These are phyloP conservation scores for Letharia lupina DNA, from an alignment of 495 filamentous ascomycete genomes.

Conservation along the genomic window DNA sequence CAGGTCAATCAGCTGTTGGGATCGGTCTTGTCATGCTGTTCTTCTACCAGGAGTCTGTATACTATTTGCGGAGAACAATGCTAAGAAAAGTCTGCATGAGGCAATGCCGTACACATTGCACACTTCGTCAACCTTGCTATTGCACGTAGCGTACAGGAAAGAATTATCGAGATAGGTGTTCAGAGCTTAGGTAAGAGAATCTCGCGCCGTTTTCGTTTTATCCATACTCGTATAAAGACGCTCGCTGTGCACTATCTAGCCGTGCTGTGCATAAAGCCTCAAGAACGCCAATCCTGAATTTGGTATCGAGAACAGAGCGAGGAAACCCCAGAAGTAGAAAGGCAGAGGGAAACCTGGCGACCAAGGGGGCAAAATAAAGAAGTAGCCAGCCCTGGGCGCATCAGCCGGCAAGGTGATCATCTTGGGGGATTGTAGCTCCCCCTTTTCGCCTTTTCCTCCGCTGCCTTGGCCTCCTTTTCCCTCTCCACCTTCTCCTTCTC, in stretches of 20 bases:
- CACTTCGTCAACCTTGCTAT: background rate
- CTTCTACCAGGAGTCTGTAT: background rate
- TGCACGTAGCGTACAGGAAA: background rate
- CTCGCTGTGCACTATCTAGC: conserved; percentile 1
- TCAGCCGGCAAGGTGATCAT: background rate
- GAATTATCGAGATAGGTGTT: background rate
- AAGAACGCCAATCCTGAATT: conserved; percentile 10
- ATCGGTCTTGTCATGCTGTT: background rate
- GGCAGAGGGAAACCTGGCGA: background rate
- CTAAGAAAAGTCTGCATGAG: background rate
- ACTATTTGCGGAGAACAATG: background rate
- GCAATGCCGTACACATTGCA: background rate
- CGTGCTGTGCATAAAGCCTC: background rate
- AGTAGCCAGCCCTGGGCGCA: background rate
- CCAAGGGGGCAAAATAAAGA: background rate
- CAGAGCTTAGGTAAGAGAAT: background rate
- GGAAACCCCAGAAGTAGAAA: background rate
- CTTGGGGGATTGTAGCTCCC: background rate
- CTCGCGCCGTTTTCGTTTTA: background rate
- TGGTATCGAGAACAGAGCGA: conserved; percentile 10
- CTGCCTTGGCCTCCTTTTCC: conserved; percentile 51
- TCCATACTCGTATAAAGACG: background rate
- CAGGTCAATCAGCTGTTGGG: background rate
- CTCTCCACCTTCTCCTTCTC: conserved; percentile 80
- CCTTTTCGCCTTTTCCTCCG: conserved; percentile 35